Evolutionary conservation across 768 basidiomycete species (phyloP), one percentile per base, ranked within the genome.

Genomic region (Leccinum incarnatum): DNA sequence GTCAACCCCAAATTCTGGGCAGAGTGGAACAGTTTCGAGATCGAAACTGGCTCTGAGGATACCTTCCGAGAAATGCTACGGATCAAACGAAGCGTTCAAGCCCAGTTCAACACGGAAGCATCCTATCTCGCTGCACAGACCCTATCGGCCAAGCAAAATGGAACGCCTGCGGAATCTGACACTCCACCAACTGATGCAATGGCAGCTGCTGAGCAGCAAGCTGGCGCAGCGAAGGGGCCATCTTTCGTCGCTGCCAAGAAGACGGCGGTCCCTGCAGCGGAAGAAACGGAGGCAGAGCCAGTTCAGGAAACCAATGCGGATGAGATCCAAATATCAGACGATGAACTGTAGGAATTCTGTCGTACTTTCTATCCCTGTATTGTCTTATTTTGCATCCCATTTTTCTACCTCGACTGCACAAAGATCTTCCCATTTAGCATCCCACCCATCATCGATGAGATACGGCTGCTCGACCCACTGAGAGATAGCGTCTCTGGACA

Each of bases 31-130:
- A 80, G 80, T 53, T 99, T 98, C 77, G 97, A 99, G 76, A 93
- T 98, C 68, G 97, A 98, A 72, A 97, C 95, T 2, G 97, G 97
- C 2, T 96, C 93, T 2, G 97, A 99, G 73, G 97, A 99, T 71
- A 99, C 97, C 0, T 99, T 99, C 87, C 81, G 88, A 62, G 91
- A 93, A 76, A 93, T 93, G 91, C 72, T 94, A 58, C 87, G 95
- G 37, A 97, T 98, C 79, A 97, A 96, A 76, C 87, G 97, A 57
- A 95, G 95, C 66, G 97, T 99, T 15, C 97, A 99, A 75, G 95
- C 96, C 27, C 92, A 95, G 69, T 99, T 97, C 81, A 98, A 99
- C 73, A 99, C 97, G 3, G 96, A 98, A 74, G 91, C 89, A 49
- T 90, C 89, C 47, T 96, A 94, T 73, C 78, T 97, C 56, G 93